Evolutionary conservation across 2,329 filamentous ascomycete species (phyloP), one percentile per base, ranked within the genome.

Genomic region (Epicoccum sorghinum): DNA sequence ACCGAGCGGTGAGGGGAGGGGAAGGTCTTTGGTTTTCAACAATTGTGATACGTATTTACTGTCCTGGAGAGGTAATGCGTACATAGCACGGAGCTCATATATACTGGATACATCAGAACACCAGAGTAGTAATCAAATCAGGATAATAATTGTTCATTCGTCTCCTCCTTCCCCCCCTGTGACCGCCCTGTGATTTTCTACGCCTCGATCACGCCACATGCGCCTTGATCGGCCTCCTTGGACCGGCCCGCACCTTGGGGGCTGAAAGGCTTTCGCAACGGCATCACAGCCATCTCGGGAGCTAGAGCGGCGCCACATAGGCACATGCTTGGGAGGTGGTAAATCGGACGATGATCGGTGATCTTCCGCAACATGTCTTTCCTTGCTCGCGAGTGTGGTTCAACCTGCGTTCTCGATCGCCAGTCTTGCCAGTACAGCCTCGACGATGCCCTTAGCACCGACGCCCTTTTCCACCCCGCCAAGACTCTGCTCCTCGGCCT

Each of bases 401-500:
- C 62, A 67, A 3, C 59, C 65, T 7, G 52, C 59, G 4, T 57
- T 64, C 18, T 69, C 70, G n/a, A 69, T 40, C 18, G 67, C 67
- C 29, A 73, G 36, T 25, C 71, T 55, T 4, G 47, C 62, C 40
- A 74, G 45, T 18, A 74, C 69, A 5, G 65, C 59, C 45, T 71
- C 64, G 7, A 74, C 70, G 6, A 72, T 52, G 1, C 67, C 70
- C 55, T 70, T 72, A 0, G 70, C 68, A 4, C 69, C 70, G 7
- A 65, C 52, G 1, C 69, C 70, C 27, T 49, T 66, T 25, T 69
- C 60, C 27, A 73, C 62, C 24, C 58, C 84, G 24, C 85, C 86
- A 18, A 81, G 79, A 1, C 82, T 79, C 13, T 85, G 82, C 59
- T 85, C 83, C 56, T 85, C 80, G 45, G 87, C 80, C 13, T 86